Conservation (phyloP, 2,329 filamentous ascomycete species). For the Neoarthrinium moseri region DNA sequence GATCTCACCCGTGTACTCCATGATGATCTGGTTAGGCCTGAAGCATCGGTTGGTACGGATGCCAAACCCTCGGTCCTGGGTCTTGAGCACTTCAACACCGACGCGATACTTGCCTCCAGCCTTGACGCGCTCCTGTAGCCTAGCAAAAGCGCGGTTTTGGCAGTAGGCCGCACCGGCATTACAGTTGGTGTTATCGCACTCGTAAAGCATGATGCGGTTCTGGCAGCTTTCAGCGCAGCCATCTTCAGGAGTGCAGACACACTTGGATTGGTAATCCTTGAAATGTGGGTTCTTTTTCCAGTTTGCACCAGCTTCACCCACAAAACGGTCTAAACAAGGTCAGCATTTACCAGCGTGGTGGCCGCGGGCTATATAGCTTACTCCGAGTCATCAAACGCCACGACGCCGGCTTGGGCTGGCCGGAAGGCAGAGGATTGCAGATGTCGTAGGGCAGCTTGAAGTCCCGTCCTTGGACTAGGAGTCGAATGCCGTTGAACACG, state of each 20-base stretch:
- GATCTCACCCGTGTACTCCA: conserved; percentile 97
- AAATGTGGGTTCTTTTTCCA: conserved; percentile 79
- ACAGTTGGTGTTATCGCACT: conserved; percentile 91
- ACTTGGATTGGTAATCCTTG: conserved; percentile 73
- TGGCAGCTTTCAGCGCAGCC: conserved; percentile 90
- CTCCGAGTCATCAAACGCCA: conserved; percentile 92
- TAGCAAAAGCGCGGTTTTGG: conserved; percentile 83
- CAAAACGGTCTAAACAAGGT: conserved; percentile 73
- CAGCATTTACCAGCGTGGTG: conserved; percentile 19
- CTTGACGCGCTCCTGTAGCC: conserved; percentile 71
- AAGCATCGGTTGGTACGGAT: conserved; percentile 90
- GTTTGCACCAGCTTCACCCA: conserved; percentile 75
- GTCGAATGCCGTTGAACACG: conserved; percentile 72
- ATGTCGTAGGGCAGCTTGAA: conserved; percentile 90
- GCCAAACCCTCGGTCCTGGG: conserved; percentile 81
- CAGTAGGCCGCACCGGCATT: conserved; percentile 72
- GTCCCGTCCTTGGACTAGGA: conserved; percentile 70
- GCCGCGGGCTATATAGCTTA: conserved; percentile 43
- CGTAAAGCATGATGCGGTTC: conserved; percentile 95
- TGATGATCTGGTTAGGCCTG: conserved; percentile 88
- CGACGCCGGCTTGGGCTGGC: conserved; percentile 87
- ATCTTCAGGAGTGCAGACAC: conserved; percentile 73
- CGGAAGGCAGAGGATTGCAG: conserved; percentile 81
- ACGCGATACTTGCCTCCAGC: conserved; percentile 84
- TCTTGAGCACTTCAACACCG: conserved; percentile 94